Base-by-base conservation (phyloP, 2,329 filamentous ascomycete genomes). In the Aureobasidium leucospermi region DNA sequence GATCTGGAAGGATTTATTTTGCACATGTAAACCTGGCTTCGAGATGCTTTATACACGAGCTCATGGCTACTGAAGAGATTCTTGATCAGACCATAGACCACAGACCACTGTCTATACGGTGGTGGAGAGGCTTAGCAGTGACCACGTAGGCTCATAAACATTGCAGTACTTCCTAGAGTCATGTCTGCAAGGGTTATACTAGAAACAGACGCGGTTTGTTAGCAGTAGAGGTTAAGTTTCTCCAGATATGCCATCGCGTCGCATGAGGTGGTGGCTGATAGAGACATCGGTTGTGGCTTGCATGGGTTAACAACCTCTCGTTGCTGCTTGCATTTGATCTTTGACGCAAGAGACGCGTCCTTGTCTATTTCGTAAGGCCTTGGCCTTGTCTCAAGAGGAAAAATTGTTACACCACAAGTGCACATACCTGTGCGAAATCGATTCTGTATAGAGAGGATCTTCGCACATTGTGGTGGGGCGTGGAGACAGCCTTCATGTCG, bases 251-350 rank as follows among this genome's bases (percentile, higher is more conserved):
- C 47, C 47, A 29, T 39, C 11, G 15, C 10, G 47, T 51, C 34
- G 47, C 47, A 51, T n/a, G 34, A 51, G 6, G 47, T 51, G 47
- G 47, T 51, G 34, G 47, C 47, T 51, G 34, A 39, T 36, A 34
- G 34, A 3, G 13, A 51, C n/a, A 19, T 39, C 34, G 47, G 7
- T 49, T 23, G 10, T 48, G 31, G 46, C 46, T 36, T 23, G 46
- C 16, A 31, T 15, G 11, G 23, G 10, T 19, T 16, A 9, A 15
- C 13, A 48, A 11, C 6, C 6, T 36, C 10, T 19, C 4, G 6
- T 3, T 29, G 16, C 11, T n/a, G 34, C 47, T 38, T 39, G 47
- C 6, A 16, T 8, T 28, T 1, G 6, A 7, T 31, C 19, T 38
- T 9, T 19, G 34, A 28, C 6, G 34, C 47, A 29, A 6, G 29